Evolutionary conservation across 768 basidiomycete species (phyloP).

Genomic region (Boletus huronensis): DNA sequence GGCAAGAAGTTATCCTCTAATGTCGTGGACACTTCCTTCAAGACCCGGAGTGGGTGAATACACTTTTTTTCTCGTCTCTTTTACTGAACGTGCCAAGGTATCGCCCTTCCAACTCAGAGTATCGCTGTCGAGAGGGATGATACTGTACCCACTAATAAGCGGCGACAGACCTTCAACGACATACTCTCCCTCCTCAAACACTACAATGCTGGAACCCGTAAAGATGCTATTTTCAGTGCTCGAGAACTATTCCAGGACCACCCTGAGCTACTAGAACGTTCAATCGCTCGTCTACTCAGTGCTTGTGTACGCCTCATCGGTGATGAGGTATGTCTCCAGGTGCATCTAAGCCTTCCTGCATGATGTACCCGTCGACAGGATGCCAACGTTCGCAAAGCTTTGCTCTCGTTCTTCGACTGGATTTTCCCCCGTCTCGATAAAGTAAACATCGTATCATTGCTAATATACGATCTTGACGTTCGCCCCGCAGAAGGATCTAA

Average conservation of each 20-base stretch:
- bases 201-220: constrained; percentile 72
- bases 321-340: constrained; percentile 62
- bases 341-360: background rate
- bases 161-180: constrained; percentile 73
- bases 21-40: constrained; percentile 94
- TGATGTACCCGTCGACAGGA: constrained; percentile 49
- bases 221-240: constrained; percentile 73
- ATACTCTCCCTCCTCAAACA: constrained; percentile 78
- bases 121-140: constrained; percentile 57
- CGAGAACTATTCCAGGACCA: constrained; percentile 68
- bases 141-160: constrained; percentile 64
- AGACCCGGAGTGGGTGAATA: constrained; percentile 72
- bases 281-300: constrained; percentile 53
- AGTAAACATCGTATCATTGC: constrained; percentile 35
- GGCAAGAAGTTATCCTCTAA: constrained; percentile 81
- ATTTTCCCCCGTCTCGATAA: constrained; percentile 58
- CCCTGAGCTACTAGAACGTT: constrained; percentile 49
- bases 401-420: constrained; percentile 71
- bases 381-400: constrained; percentile 67
- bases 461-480: constrained; percentile 5
- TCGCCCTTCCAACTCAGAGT: constrained; percentile 84
- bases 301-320: constrained; percentile 67
- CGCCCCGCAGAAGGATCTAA: constrained; percentile 55
- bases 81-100: constrained; percentile 50
- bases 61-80: background rate